Evolutionary conservation across 192 early-diverging fungal species (phyloP), one percentile per base, ranked within the genome.

Genomic region (Gigaspora rosea): DNA sequence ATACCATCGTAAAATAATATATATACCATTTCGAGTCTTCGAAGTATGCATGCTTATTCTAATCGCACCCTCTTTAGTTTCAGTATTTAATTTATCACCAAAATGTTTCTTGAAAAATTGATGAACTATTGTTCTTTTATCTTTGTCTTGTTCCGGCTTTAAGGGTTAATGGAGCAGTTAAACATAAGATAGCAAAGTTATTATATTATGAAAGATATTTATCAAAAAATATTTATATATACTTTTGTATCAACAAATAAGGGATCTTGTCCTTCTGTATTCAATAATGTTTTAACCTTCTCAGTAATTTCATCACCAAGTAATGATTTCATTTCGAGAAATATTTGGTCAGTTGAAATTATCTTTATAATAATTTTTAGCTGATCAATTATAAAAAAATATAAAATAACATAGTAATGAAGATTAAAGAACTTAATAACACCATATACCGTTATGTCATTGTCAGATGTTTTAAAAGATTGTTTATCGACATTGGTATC

Each of bases 121-220:
- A 77, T 92, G 90, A 50, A 89, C 80, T n/a, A 77, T 62, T 22
- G 82, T 90, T 33, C 90, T 82, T 33, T 84, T 83, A 3, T 73
- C 65, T 70, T 91, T 90, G n/a, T 87, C 86, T 13, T 80, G 72
- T 49, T 85, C 79, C 3, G 80, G 72, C 86, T 90, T 32, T 61
- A 20, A 61, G 15, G 22, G 22, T 20, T 61, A 22, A 20, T 20
- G 4, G 22, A 2, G 7, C 10, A 61, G 10, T 27, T 61, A 20
- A 32, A 32, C 22, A 11, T 20, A 27, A 1, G 10, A 32, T 15
- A 69, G 20, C 27, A 50, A 20, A 48, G 49, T 13, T 5, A 50
- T 22, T 49, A 68, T 49, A 18, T 65, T 46, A 15, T 32, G 49
- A 50, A 66, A 47, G 1, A 56, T n/a, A 20, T 20, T 9, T n/a